A percentile compares a stretch with the other conserved stretches of the same genome.
phyloP scores from a whole-genome alignment of 2,329 filamentous ascomycete genomes.

The Colletotrichum sp. region DNA sequence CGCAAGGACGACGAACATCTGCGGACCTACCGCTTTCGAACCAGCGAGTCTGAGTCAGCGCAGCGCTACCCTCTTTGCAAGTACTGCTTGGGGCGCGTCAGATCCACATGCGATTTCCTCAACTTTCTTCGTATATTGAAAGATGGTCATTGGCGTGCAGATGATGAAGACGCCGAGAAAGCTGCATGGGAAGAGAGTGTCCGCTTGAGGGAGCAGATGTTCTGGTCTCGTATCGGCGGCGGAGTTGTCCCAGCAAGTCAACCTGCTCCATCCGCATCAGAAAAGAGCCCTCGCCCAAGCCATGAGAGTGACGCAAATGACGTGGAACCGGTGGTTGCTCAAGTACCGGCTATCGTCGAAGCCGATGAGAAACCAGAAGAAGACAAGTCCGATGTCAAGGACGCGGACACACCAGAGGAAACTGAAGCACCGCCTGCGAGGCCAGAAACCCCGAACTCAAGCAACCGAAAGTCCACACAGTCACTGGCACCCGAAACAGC shows the following conservation, averaged over 20 bases:
- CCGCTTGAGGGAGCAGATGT: conserved; percentile 90
- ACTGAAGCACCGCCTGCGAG: neutral
- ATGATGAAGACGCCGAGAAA: conserved; percentile 83
- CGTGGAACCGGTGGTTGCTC: neutral
- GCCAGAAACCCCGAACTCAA: conserved; percentile 3
- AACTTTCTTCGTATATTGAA: conserved; percentile 91
- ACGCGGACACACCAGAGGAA: neutral
- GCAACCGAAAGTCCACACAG: neutral
- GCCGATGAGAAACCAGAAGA: neutral
- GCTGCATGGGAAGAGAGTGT: conserved; percentile 95
- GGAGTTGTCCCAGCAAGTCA: conserved; percentile 77
- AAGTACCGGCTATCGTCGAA: neutral
- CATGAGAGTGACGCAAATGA: conserved; percentile 13
- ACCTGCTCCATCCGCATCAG: conserved; percentile 19
- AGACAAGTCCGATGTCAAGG: neutral
- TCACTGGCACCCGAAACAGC: neutral
- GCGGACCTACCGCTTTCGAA: conserved; percentile 86
- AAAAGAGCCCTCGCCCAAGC: conserved; percentile 21
- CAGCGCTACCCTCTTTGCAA: conserved; percentile 89
- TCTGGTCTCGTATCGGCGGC: conserved; percentile 92
- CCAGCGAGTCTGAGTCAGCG: conserved; percentile 83
- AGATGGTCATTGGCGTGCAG: conserved; percentile 88
- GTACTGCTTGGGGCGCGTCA: conserved; percentile 83
- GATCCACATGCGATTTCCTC: conserved; percentile 90
- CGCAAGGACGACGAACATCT: conserved; percentile 74